These are phyloP conservation scores for Ogataea naganishii DNA, from an alignment of 805 yeast species.

Conservation along the genomic window DNA sequence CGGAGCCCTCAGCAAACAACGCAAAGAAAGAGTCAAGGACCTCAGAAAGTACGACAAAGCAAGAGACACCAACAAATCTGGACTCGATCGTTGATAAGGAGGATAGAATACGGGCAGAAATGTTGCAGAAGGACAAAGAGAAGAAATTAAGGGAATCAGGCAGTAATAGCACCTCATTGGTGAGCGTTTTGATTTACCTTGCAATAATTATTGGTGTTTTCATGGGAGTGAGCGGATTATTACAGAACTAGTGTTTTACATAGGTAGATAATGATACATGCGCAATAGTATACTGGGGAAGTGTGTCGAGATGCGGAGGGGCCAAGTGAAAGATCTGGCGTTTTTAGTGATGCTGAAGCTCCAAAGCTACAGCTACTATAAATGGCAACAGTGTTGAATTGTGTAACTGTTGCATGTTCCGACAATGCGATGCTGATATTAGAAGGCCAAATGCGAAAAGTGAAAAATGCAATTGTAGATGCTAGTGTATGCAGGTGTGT, in stretches of 20 bases:
- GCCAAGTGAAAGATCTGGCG: no score
- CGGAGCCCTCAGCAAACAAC: constrained; percentile 8
- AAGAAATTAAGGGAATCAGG: not conserved
- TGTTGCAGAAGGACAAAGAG: constrained; percentile 6
- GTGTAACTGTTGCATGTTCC: no score
- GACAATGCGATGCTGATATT: no score
- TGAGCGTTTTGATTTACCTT: constrained; percentile 7
- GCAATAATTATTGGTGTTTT: constrained; percentile 10
- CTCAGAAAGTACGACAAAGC: constrained; percentile 17
- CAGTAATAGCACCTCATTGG: constrained; percentile 1
- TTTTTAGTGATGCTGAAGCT: no score
- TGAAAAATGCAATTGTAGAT: constrained; percentile 5
- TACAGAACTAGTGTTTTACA: no score
- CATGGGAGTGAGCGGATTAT: constrained; percentile 10
- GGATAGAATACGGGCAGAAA: constrained; percentile 50
- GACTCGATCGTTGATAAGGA: constrained; percentile 52
- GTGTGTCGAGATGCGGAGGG: no score
- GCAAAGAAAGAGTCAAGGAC: constrained; percentile 3
- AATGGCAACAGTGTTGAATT: no score
- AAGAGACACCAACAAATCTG: constrained; percentile 22
- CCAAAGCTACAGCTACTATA: no score
- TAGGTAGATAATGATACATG: no score
- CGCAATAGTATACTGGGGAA: no score
- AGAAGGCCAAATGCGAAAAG: no score
- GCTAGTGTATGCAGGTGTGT: not conserved